phyloP scores from a whole-genome alignment of 2,329 filamentous ascomycete species.

The Cercospora berteroae region DNA sequence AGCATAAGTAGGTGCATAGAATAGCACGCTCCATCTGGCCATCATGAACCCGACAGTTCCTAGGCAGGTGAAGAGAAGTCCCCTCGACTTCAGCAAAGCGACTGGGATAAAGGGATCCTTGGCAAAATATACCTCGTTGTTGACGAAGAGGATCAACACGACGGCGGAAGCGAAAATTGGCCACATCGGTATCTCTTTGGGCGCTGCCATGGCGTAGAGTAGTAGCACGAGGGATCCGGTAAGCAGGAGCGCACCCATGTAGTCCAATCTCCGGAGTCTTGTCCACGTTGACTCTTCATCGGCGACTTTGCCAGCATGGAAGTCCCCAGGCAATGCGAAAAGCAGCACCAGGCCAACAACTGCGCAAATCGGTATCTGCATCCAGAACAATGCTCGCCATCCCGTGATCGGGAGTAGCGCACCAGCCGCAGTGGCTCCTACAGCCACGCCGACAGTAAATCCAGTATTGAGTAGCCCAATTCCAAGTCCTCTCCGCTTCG shows the following conservation, averaged over 20 bases:
- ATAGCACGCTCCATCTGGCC: constrained; percentile 74
- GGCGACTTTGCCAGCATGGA: constrained; percentile 29
- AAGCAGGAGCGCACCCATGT: constrained; percentile 66
- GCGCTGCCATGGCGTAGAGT: constrained; percentile 66
- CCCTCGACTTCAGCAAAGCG: constrained; percentile 65
- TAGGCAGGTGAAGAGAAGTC: constrained; percentile 70
- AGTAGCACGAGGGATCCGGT: constrained; percentile 66
- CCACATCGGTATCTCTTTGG: constrained; percentile 56
- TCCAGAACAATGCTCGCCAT: constrained; percentile 73
- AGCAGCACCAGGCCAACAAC: constrained; percentile 62
- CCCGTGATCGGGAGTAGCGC: constrained; percentile 62
- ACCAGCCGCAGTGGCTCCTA: constrained; percentile 69
- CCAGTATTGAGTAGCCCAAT: constrained; percentile 72
- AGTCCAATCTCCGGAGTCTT: constrained; percentile 65
- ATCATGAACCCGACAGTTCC: constrained; percentile 77
- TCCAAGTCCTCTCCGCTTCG: constrained; percentile 67
- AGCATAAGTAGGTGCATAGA: constrained; percentile 77
- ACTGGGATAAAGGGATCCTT: constrained; percentile 73
- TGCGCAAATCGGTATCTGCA: constrained; percentile 65
- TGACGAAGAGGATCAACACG: constrained; percentile 56
- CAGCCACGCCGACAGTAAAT: constrained; percentile 68
- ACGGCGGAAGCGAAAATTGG: constrained; percentile 61
- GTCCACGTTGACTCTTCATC: constrained; percentile 43
- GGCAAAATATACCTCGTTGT: constrained; percentile 64
- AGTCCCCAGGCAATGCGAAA: constrained; percentile 60